These are phyloP conservation scores for Pisolithus thermaeus DNA, from an alignment of 1,284 basidiomycete species.

Conservation along the genomic window DNA sequence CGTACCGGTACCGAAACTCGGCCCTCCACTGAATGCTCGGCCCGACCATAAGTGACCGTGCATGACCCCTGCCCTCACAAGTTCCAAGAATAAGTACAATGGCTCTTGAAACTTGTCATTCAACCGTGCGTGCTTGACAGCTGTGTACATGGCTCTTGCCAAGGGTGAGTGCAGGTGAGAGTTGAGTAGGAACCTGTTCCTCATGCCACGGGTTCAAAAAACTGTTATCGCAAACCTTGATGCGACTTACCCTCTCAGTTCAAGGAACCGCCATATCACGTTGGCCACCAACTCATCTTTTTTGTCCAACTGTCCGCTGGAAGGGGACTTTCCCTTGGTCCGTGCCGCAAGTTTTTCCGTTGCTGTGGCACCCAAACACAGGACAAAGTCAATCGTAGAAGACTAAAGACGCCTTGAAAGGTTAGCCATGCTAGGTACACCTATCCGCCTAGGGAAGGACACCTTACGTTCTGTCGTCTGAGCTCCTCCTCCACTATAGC, in stretches of 20 bases:
- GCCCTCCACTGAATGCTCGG: conserved; percentile 88
- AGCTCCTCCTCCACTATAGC: conserved; percentile 90
- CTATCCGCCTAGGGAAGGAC: conserved; percentile 2
- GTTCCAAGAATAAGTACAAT: conserved; percentile 87
- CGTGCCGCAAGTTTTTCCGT: conserved; percentile 72
- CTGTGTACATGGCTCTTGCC: conserved; percentile 86
- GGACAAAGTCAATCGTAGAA: conserved; percentile 94
- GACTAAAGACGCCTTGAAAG: conserved; percentile 44
- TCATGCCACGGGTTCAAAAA: conserved; percentile 10
- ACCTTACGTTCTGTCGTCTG: conserved; percentile 88
- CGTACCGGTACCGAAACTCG: conserved; percentile 85
- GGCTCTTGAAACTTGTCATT: conserved; percentile 99
- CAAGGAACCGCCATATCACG: conserved; percentile 96
- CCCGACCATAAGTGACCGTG: conserved; percentile 90
- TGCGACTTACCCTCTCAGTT: conserved; percentile 75
- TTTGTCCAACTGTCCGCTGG: conserved; percentile 70
- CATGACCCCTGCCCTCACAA: conserved; percentile 91
- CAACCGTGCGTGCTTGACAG: conserved; percentile 70
- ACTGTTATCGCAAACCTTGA: background rate
- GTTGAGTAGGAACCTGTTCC: conserved; percentile 74
- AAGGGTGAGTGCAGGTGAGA: conserved; percentile 86
- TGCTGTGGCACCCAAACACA: conserved; percentile 89
- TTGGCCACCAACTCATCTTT: conserved; percentile 99
- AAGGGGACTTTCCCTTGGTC: conserved; percentile 56
- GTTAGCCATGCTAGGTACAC: conserved; percentile 2